These are phyloP conservation scores for Metschnikowia dekortorum DNA, from an alignment of 805 yeast genomes.

Conservation along the genomic window DNA sequence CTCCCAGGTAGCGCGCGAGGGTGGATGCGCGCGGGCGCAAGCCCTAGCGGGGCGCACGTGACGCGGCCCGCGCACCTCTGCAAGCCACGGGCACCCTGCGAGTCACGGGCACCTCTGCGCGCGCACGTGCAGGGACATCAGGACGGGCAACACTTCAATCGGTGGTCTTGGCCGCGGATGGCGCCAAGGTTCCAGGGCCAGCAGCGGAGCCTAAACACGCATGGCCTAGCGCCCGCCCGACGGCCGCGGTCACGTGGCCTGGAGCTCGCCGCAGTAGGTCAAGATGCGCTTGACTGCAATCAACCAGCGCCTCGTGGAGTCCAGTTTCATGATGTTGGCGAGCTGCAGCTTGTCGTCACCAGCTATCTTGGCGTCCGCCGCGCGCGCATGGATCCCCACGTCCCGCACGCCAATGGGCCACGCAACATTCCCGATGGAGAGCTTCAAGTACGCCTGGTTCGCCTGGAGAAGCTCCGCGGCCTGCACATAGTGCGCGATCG, in stretches of 20 bases:
- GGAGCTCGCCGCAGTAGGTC: constrained; percentile 20
- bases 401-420: constrained; percentile 88
- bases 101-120: not conserved
- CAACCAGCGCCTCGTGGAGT: constrained; percentile 70
- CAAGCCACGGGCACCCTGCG: too few species aligned
- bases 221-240: too few species aligned
- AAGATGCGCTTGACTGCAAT: constrained; percentile 68
- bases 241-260: not conserved
- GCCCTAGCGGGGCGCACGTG: constrained; percentile 10
- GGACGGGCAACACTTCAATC: not conserved
- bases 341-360: constrained; percentile 39
- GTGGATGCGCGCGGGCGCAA: constrained; percentile 9
- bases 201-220: too few species aligned
- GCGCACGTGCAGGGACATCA: not conserved
- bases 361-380: constrained; percentile 55
- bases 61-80: too few species aligned
- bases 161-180: too few species aligned
- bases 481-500: constrained; percentile 61
- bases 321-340: constrained; percentile 78
- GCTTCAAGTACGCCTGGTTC: constrained; percentile 63
- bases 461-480: constrained; percentile 46
- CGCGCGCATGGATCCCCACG: constrained; percentile 76
- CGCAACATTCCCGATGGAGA: constrained; percentile 83
- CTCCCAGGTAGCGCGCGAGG: constrained; percentile 1
- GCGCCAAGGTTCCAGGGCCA: too few species aligned